phyloP scores from a whole-genome alignment of 495 filamentous ascomycete genomes.

The Aspergillus kassunensis region DNA sequence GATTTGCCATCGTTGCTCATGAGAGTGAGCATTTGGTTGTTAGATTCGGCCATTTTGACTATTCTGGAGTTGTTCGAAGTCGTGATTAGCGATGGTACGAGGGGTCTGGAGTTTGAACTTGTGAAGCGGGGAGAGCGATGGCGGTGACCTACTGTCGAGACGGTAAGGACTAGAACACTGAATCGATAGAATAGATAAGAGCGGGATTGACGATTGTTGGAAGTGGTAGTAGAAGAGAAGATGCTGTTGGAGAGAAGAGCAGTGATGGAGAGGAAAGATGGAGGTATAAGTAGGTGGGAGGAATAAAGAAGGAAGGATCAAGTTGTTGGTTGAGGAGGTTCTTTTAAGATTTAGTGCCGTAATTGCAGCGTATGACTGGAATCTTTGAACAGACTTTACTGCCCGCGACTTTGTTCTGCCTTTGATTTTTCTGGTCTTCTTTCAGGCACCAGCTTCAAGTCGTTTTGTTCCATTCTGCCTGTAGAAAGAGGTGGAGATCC shows the following conservation, averaged over 20 bases:
- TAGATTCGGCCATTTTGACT: constrained; percentile 17
- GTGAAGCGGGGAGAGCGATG: neutral
- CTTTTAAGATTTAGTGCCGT: constrained; percentile 1
- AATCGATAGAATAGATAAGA: neutral
- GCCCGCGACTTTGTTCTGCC: neutral
- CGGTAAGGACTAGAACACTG: neutral
- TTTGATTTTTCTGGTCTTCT: neutral
- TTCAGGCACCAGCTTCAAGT: constrained; percentile 1
- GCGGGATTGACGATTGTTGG: neutral
- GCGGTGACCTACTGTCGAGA: neutral
- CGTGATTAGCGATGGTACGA: neutral
- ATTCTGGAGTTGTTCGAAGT: neutral
- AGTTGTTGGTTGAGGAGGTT: neutral
- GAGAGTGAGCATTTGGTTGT: constrained; percentile 40
- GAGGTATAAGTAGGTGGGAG: neutral
- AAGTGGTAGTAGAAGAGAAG: neutral
- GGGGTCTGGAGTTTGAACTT: constrained; percentile 1
- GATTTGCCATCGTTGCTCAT: constrained; percentile 54
- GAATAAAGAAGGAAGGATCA: neutral
- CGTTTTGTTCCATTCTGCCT: neutral
- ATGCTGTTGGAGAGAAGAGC: neutral
- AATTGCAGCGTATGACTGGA: neutral
- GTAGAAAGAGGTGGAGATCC: neutral
- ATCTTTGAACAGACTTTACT: neutral
- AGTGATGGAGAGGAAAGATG: neutral